Conservation (phyloP, 139 green algal species). For the Chlamydomonas sphaeroides region DNA sequence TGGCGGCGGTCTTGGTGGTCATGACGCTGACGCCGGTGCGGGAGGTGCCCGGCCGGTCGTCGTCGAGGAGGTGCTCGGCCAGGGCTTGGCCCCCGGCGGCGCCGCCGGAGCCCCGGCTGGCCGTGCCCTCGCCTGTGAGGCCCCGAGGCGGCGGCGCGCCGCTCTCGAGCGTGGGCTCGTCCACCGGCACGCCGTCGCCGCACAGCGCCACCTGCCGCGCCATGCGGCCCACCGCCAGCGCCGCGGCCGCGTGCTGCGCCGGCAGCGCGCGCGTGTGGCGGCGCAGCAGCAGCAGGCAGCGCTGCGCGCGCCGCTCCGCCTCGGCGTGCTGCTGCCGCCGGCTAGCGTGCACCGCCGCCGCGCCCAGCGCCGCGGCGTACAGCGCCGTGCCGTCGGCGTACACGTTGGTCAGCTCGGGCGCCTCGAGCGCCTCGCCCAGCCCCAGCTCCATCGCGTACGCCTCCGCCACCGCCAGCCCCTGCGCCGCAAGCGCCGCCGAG, state of each 20-base stretch:
- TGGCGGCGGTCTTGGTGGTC: not conserved
- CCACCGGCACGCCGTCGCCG: not conserved
- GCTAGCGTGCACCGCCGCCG: not conserved
- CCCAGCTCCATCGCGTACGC: constrained; percentile 33
- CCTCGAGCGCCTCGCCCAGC: constrained; percentile 40
- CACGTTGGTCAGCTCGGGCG: constrained; percentile 56
- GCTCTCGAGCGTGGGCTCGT: not conserved
- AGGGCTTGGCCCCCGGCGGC: no score
- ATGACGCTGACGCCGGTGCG: no score
- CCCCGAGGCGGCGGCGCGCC: not conserved
- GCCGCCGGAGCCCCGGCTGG: not conserved
- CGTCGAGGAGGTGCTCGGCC: not conserved
- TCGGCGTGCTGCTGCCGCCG: constrained; percentile 3
- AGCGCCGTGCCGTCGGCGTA: constrained; percentile 40
- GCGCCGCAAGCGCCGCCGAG: constrained; percentile 15
- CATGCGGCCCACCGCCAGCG: constrained; percentile 39
- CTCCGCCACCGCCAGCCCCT: constrained; percentile 7
- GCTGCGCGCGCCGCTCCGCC: not conserved
- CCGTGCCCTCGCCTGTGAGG: not conserved
- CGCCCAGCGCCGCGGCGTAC: constrained; percentile 36
- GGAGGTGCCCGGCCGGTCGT: no score
- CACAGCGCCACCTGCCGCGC: constrained; percentile 26
- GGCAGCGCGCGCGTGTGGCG: constrained; percentile 47
- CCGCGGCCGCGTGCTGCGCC: constrained; percentile 32
- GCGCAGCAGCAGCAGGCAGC: constrained; percentile 44